Conservation (phyloP, 2,329 filamentous ascomycete genomes). For the Cryphonectria nitschkei region DNA sequence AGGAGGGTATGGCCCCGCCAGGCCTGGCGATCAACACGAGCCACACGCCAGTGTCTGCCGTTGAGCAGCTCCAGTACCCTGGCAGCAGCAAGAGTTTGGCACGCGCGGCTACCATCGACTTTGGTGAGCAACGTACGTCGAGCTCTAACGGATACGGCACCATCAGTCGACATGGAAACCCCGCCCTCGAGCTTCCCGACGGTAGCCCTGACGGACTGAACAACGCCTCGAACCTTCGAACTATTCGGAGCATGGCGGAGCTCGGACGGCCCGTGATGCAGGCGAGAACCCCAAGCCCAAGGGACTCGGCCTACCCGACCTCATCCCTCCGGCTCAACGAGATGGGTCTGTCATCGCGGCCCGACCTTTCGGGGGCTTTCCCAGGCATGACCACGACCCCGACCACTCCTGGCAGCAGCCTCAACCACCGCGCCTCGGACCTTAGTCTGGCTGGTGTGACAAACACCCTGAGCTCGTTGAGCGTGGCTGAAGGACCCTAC, state of each 20-base stretch:
- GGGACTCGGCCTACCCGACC: constrained; percentile 25
- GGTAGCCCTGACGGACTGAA: constrained; percentile 69
- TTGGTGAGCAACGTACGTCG: constrained; percentile 72
- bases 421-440: constrained; percentile 36
- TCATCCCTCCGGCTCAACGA: constrained; percentile 27
- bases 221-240: constrained; percentile 80
- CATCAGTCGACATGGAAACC: constrained; percentile 74
- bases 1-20: constrained; percentile 27
- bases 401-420: constrained; percentile 37
- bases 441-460: constrained; percentile 41
- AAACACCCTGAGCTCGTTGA: constrained; percentile 54
- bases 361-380: constrained; percentile 24
- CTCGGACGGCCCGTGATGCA: constrained; percentile 45
- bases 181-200: constrained; percentile 79
- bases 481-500: constrained; percentile 50
- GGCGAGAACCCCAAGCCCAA: constrained; percentile 26
- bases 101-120: constrained; percentile 96
- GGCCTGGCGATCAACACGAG: constrained; percentile 84
- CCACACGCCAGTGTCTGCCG: constrained; percentile 45
- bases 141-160: constrained; percentile 70
- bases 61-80: constrained; percentile 29
- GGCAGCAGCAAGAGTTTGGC: constrained; percentile 79
- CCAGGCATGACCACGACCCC: constrained; percentile 37
- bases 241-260: constrained; percentile 96
- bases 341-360: constrained; percentile 26